These are phyloP conservation scores for Plasmodium sp. DNA, from an alignment of 169 alveolate species.

Conservation along the genomic window DNA sequence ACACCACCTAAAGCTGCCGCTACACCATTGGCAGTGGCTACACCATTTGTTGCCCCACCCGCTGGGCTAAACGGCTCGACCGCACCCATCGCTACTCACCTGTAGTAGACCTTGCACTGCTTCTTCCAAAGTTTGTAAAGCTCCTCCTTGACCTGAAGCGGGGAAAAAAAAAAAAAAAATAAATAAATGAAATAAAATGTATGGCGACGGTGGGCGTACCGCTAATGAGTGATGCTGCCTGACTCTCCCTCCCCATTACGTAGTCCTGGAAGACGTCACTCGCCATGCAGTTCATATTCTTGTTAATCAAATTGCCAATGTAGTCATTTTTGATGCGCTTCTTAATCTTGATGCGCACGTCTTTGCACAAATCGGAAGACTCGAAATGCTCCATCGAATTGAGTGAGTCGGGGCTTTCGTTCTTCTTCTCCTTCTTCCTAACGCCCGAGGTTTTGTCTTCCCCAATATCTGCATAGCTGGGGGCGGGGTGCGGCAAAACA, in stretches of 20 bases:
- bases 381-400: slow-evolving; percentile 65
- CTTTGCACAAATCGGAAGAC: slow-evolving; percentile 47
- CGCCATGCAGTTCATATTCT: slow-evolving; percentile 58
- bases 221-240: background rate
- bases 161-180: background rate
- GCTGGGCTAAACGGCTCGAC: background rate
- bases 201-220: background rate
- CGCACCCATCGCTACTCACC: slow-evolving; percentile 11
- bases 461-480: slow-evolving; percentile 9
- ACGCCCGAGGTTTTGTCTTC: slow-evolving; percentile 10
- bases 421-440: slow-evolving; percentile 53
- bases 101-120: slow-evolving; percentile 62
- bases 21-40: background rate
- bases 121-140: slow-evolving; percentile 52
- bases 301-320: slow-evolving; percentile 39
- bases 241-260: background rate
- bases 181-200: background rate
- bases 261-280: slow-evolving; percentile 67
- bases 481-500: slow-evolving; percentile 68
- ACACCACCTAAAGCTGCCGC: background rate
- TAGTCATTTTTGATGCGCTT: slow-evolving; percentile 41
- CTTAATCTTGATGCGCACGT: slow-evolving; percentile 42
- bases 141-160: slow-evolving; percentile 62
- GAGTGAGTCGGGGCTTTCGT: background rate
- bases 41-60: background rate